phyloP scores from a whole-genome alignment of 805 yeast genomes.

The Sugiyamaella floridensis region DNA sequence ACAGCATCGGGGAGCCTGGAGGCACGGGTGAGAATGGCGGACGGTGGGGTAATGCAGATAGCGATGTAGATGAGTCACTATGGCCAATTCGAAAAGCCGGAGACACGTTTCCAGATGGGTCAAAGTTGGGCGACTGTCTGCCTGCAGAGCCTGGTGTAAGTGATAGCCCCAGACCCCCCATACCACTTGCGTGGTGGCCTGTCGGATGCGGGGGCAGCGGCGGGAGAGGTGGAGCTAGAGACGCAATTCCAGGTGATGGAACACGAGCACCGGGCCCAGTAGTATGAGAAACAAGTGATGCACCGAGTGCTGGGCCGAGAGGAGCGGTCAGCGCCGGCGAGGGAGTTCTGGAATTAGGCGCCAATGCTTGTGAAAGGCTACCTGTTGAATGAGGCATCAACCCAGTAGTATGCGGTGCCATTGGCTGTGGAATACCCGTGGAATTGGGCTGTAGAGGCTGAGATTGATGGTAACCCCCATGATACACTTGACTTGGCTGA shows the following conservation, averaged over 20 bases:
- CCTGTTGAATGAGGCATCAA: neutral
- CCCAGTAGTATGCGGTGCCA: too few relatives aligned
- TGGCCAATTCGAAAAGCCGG: neutral
- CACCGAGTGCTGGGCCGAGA: neutral
- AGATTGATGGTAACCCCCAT: neutral
- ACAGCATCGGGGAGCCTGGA: neutral
- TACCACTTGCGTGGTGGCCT: neutral
- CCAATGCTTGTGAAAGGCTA: neutral
- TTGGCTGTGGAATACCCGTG: too few relatives aligned
- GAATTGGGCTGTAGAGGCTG: neutral
- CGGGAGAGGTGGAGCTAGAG: too few relatives aligned
- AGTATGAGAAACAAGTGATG: neutral
- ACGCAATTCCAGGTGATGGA: too few relatives aligned
- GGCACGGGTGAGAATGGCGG: neutral
- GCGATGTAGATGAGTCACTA: neutral
- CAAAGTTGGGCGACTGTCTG: neutral
- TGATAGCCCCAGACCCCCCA: neutral
- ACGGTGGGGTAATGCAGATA: neutral
- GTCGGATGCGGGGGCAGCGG: neutral
- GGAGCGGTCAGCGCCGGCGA: slow-evolving; percentile 1
- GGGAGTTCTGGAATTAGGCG: neutral
- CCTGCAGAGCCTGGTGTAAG: neutral
- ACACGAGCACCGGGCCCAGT: neutral
- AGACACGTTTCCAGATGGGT: neutral
- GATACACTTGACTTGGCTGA: neutral